Evolutionary conservation across 2,329 filamentous ascomycete genomes (phyloP), one percentile per base, ranked within the genome.

Genomic region (Dichotomopilus funicola): DNA sequence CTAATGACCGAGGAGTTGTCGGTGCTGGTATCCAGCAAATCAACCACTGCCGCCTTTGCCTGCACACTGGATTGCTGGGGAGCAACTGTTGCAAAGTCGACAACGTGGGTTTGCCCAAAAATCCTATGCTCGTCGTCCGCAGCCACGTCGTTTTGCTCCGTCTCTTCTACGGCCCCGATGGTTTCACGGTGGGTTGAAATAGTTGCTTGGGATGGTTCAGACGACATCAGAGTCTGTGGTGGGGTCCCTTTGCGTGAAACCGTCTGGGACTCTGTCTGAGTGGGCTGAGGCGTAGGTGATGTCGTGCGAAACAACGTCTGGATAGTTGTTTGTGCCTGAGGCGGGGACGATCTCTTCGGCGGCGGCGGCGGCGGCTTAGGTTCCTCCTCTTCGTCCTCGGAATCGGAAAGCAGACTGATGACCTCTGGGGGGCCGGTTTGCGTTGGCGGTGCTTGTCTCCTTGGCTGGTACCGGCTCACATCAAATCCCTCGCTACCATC

Each of bases 321-420:
- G 19, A 27, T 27, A 27, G 19, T 27, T 27, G 19, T 27, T 27
- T 27, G 19, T 27, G 19, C 19, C 19, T 27, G 19, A 27, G 19
- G 19, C 19, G 19, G 19, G 19, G 19, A 27, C 19, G 57, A 31
- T 13, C 50, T 53, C 4, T 9, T 51, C 2, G 58, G 59, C 11
- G 55, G 33, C 33, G 54, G 55, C 41, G 52, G 52, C n/a, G 56
- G 55, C 8, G 19, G 19, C 19, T 27, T 27, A 27, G 19, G 19
- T 27, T 27, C 19, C 19, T 51, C 41, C 13, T 55, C 53, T 12
- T 64, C 49, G n/a, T 62, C 62, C 8, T 73, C 75, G 2, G 72
- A 75, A 55, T 78, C 74, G 0, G 76, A 77, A 3, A 78, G 65
- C 8, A 79, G 62, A 52, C 71, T 72, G 56, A 79, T 79, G 13